Percentiles rank a stretch among this genome's conserved stretches.
Evolutionary conservation across 306 rosid genomes (phyloP).

Genomic region (Sechiopsis laciniata): DNA sequence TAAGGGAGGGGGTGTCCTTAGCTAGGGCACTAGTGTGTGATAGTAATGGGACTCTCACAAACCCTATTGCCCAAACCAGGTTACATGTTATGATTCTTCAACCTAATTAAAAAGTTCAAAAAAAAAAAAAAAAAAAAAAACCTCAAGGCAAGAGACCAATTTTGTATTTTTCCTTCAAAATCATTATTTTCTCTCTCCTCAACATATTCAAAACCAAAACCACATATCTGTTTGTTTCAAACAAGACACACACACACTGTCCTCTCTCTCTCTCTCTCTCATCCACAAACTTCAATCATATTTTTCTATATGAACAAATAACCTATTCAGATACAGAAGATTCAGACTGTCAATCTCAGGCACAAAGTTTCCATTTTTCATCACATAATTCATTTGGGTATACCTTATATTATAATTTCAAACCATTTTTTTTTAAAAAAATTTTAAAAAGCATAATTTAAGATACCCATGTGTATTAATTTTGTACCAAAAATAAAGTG

Average conservation of each 20-base stretch:
- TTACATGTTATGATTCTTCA: constrained; percentile 11
- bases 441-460: no score
- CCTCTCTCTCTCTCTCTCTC: constrained; percentile 5
- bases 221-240: not conserved
- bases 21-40: constrained; percentile 1
- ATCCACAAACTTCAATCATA: constrained; percentile 4
- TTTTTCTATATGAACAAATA: not conserved
- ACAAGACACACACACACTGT: constrained; percentile 5
- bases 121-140: no score
- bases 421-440: not conserved
- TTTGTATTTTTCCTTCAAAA: constrained; percentile 18
- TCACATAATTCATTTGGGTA: constrained; percentile 5
- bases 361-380: not conserved
- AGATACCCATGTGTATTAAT: not conserved
- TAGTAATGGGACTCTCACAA: constrained; percentile 14
- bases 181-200: not conserved
- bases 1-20: not conserved
- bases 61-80: constrained; percentile 10
- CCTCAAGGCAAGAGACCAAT: not conserved
- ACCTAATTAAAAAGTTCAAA: no score
- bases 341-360: constrained; percentile 8
- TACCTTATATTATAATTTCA: not conserved
- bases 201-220: not conserved
- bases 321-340: not conserved
- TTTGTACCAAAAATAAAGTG: not conserved